These are phyloP conservation scores for Phytophthora hybrid DNA, from an alignment of 352 stramenopile species.

Conservation along the genomic window DNA sequence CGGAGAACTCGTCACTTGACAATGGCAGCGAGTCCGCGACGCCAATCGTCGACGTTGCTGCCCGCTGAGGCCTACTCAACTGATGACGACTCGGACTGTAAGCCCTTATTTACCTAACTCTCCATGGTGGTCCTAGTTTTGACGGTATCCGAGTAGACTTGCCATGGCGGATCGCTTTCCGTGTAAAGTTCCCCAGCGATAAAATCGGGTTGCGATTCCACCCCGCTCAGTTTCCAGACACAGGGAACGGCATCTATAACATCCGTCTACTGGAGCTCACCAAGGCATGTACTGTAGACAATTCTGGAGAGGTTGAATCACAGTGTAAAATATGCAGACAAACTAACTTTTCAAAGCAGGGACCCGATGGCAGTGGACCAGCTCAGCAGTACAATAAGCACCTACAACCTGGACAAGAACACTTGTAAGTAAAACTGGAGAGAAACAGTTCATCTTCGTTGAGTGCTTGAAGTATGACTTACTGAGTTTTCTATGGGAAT, in stretches of 20 bases:
- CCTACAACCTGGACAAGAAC: slow-evolving; percentile 61
- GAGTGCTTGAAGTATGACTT: too few species aligned
- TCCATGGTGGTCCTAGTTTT: neutral
- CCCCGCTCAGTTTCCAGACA: slow-evolving; percentile 79
- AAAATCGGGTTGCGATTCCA: slow-evolving; percentile 86
- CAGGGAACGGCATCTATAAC: slow-evolving; percentile 85
- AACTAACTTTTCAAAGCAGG: slow-evolving; percentile 34
- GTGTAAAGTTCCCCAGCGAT: slow-evolving; percentile 82
- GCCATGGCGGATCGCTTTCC: slow-evolving; percentile 87
- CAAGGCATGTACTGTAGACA: slow-evolving; percentile 46
- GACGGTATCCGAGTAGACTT: slow-evolving; percentile 42
- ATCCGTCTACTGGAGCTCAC: slow-evolving; percentile 82
- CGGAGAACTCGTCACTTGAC: neutral
- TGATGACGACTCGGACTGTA: slow-evolving; percentile 62
- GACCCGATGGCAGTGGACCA: slow-evolving; percentile 52
- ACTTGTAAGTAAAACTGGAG: slow-evolving; percentile 52
- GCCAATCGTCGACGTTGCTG: slow-evolving; percentile 31
- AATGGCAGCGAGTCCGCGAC: slow-evolving; percentile 20
- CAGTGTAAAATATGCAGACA: neutral
- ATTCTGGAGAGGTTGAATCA: neutral
- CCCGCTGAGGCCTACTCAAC: slow-evolving; percentile 49
- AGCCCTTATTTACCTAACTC: slow-evolving; percentile 3
- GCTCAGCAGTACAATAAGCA: slow-evolving; percentile 78
- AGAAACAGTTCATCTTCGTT: too few species aligned
- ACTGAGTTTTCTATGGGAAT: neutral